phyloP scores from a whole-genome alignment of 768 basidiomycete genomes.

The Boletellus sp. region DNA sequence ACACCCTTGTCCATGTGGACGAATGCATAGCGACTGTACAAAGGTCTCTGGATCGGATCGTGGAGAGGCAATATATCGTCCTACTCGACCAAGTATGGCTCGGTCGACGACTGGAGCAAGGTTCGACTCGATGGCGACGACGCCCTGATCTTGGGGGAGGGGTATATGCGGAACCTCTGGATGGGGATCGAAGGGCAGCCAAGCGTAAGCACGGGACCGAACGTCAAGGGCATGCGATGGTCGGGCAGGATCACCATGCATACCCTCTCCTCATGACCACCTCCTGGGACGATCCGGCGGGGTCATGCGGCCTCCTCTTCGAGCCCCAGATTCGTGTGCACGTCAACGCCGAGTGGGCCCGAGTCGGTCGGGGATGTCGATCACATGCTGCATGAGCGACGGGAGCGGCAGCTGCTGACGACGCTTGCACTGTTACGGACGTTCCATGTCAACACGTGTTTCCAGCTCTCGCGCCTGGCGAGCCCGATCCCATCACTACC shows the following conservation, averaged over 20 bases:
- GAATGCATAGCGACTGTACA: slow-evolving; percentile 78
- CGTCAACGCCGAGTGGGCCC: not conserved
- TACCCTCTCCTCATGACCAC: slow-evolving; percentile 18
- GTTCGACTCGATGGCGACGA: slow-evolving; percentile 66
- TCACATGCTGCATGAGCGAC: slow-evolving; percentile 21
- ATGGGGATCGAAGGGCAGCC: slow-evolving; percentile 72
- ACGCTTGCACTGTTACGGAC: slow-evolving; percentile 62
- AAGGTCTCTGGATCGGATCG: slow-evolving; percentile 78
- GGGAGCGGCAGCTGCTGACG: slow-evolving; percentile 37
- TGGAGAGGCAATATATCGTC: slow-evolving; percentile 51
- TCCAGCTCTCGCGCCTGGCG: slow-evolving; percentile 49
- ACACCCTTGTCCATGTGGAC: slow-evolving; percentile 54
- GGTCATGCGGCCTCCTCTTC: slow-evolving; percentile 30
- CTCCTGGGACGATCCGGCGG: slow-evolving; percentile 28
- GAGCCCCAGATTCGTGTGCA: slow-evolving; percentile 11
- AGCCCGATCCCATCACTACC: slow-evolving; percentile 20
- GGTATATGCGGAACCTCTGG: slow-evolving; percentile 55
- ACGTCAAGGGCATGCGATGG: slow-evolving; percentile 39
- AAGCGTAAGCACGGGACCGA: slow-evolving; percentile 17
- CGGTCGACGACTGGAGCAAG: slow-evolving; percentile 50
- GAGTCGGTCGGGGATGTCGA: not conserved
- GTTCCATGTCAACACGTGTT: slow-evolving; percentile 61
- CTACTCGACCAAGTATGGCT: slow-evolving; percentile 47
- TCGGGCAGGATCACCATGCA: slow-evolving; percentile 45
- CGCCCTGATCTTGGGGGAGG: slow-evolving; percentile 41